Conservation (phyloP, 1,284 basidiomycete species). For the Tilletiaria anomala region DNA sequence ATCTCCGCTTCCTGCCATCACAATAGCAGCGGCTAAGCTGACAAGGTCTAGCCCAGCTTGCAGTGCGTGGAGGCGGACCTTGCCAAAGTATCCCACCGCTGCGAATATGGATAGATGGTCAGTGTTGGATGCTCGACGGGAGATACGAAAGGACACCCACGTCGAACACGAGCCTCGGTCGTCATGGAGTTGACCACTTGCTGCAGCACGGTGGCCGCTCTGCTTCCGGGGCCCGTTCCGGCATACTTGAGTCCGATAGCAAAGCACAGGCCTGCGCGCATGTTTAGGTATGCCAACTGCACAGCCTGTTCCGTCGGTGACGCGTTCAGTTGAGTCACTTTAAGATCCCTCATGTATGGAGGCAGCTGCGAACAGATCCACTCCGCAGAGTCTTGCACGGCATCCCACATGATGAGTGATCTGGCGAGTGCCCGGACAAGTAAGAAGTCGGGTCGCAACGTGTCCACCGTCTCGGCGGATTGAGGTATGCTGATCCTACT, state of each 20-base stretch:
- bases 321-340: conserved; percentile 48
- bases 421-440: conserved; percentile 64
- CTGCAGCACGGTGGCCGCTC: conserved; percentile 48
- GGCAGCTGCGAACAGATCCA: conserved; percentile 73
- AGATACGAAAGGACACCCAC: no score
- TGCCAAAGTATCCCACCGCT: conserved; percentile 13
- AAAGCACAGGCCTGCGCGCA: conserved; percentile 66
- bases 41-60: conserved; percentile 76
- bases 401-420: conserved; percentile 74
- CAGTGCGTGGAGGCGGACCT: conserved; percentile 54
- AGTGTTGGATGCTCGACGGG: no score
- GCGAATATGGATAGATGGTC: no score
- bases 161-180: no score
- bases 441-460: conserved; percentile 73
- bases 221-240: conserved; percentile 43
- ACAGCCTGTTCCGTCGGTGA: conserved; percentile 51
- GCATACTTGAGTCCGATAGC: conserved; percentile 83
- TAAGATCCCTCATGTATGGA: conserved; percentile 49
- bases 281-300: conserved; percentile 26
- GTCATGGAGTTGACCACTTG: conserved; percentile 54
- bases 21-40: conserved; percentile 67
- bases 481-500: conserved; percentile 61
- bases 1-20: conserved; percentile 94
- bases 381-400: conserved; percentile 54
- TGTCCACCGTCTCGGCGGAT: conserved; percentile 61